Evolutionary conservation across 352 stramenopile species (phyloP), one percentile per base, ranked within the genome.

Genomic region (Saprolegnia diclina): DNA sequence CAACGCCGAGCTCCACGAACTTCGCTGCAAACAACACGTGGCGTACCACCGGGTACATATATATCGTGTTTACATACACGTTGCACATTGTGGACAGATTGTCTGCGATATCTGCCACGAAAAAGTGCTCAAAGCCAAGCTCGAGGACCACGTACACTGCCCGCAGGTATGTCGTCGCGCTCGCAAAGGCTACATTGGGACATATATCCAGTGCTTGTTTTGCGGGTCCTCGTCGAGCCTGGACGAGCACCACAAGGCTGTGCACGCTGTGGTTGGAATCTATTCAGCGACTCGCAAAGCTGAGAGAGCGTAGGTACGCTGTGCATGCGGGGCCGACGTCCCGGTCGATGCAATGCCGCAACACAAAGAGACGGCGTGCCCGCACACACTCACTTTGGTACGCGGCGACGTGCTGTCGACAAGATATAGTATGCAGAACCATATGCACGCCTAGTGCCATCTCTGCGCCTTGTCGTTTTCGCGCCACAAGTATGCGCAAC

Each of bases 381-480:
- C 55, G 4, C 55, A 29, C 13, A 29, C 55, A 40, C n/a, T 63
- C 21, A 22, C 40, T 7, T 5, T n/a, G 29, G 55, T 63, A 7
- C 19, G 26, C 35, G 14, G 9, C 79, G 16, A 11, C 46, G 22
- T 32, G 72, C 1, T 76, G 82, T 37, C 26, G 76, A 0, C 24
- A 68, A 0, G 16, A 77, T 0, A 56, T 72, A 19, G 56, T 22
- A 1, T 71, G 79, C 21, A 29, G 74, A 32, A 66, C 75, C 19
- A 76, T 83, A 73, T 6, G 68, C 5, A 24, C 38, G 18, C 66
- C 54, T 42, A 19, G 22, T 71, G 19, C 29, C 46, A 48, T 19
- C 53, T 88, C 3, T 89, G 79, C 50, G 76, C 76, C 9, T 79
- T 90, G 29, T 73, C 75, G 22, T 79, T 85, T 38, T 84, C 83